A percentile compares a stretch with the other conserved stretches of the same genome.
phyloP scores from a whole-genome alignment of 2,329 filamentous ascomycete species.

The Colletotrichum gigasporum region DNA sequence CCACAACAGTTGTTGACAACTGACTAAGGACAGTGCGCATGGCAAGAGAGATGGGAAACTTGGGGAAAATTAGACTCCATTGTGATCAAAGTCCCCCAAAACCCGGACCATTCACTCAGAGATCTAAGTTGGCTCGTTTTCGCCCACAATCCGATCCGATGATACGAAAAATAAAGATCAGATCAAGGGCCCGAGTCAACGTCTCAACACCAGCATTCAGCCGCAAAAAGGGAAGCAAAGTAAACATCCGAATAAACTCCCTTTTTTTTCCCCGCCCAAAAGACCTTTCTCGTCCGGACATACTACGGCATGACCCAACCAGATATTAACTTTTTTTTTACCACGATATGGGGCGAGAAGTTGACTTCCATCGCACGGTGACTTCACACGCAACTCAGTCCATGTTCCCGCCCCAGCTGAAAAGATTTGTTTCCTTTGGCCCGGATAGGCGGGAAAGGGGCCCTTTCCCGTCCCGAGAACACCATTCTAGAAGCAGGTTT shows the following conservation, averaged over 20 bases:
- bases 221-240: background rate
- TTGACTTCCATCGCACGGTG: too few relatives aligned
- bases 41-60: background rate
- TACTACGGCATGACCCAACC: slow-evolving; percentile 2
- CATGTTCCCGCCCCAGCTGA: background rate
- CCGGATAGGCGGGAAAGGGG: too few relatives aligned
- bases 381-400: background rate
- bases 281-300: background rate
- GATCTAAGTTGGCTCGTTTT: background rate
- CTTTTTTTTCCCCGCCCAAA: too few relatives aligned
- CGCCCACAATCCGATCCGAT: slow-evolving; percentile 15
- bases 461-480: slow-evolving; percentile 1
- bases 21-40: too few relatives aligned
- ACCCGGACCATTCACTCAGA: background rate
- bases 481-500: slow-evolving; percentile 23
- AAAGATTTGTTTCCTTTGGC: too few relatives aligned
- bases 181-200: slow-evolving; percentile 15
- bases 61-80: background rate
- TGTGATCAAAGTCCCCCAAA: background rate
- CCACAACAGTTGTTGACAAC: too few relatives aligned
- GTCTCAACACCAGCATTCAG: background rate
- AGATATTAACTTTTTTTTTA: background rate
- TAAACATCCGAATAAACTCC: background rate
- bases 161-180: slow-evolving; percentile 1
- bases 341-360: background rate